These are phyloP conservation scores for Tetrahymena thermophila DNA, from an alignment of 73 alveolate species.

Conservation along the genomic window DNA sequence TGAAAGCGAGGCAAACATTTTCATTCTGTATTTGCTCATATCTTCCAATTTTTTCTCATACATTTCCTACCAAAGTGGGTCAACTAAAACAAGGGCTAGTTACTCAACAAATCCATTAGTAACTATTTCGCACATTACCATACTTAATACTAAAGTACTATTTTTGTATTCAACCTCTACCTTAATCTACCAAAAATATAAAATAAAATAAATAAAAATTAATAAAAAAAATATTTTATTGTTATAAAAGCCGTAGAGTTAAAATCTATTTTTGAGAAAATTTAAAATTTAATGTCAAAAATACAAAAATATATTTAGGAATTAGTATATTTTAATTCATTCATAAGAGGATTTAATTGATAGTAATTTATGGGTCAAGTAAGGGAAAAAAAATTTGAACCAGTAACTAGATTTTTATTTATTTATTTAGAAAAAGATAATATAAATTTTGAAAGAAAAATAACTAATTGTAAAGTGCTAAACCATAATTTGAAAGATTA, in stretches of 20 bases:
- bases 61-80: background rate
- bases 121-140: background rate
- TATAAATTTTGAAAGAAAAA: too few species aligned
- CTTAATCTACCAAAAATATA: background rate
- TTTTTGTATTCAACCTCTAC: background rate
- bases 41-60: background rate
- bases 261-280: background rate
- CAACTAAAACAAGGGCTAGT: background rate
- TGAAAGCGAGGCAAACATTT: constrained; percentile 25
- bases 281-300: too few species aligned
- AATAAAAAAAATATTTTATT: too few species aligned
- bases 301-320: background rate
- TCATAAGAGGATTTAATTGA: background rate
- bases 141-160: background rate
- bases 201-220: too few species aligned
- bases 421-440: too few species aligned
- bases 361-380: background rate
- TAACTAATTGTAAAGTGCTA: background rate
- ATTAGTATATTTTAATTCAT: too few species aligned
- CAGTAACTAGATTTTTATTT: background rate
- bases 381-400: background rate
- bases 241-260: too few species aligned
- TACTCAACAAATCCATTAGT: background rate
- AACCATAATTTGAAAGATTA: too few species aligned
- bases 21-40: background rate